Percentiles rank a stretch among this genome's conserved stretches.
Conservation (phyloP, 106 monocot genomes). For the Phalaenopsis aphrodite region DNA sequence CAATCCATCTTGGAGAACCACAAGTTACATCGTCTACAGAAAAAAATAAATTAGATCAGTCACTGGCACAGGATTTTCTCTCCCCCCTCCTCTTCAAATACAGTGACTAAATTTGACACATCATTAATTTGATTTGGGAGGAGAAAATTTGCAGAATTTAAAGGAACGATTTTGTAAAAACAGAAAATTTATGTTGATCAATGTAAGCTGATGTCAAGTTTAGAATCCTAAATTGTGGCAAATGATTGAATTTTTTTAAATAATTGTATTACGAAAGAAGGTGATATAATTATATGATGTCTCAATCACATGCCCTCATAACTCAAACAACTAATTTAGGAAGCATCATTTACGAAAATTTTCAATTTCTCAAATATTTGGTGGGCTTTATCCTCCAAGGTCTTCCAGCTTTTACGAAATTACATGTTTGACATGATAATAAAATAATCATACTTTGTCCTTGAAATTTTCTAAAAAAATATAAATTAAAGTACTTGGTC, state of each 20-base stretch:
- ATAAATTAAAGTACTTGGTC: not conserved
- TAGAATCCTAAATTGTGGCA: too few species aligned
- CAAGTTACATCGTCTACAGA: constrained; percentile 58
- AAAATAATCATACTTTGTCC: not conserved
- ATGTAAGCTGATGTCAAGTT: too few species aligned
- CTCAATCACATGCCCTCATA: too few species aligned
- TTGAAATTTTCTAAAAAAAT: not conserved
- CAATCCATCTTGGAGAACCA: constrained; percentile 82
- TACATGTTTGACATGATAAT: too few species aligned
- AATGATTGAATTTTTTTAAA: too few species aligned
- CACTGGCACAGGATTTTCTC: not conserved
- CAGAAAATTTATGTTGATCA: not conserved
- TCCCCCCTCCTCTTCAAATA: not conserved
- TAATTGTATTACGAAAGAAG: too few species aligned
- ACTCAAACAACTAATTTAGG: too few species aligned
- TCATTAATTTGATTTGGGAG: not conserved
- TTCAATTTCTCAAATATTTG: too few species aligned
- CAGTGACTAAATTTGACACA: not conserved
- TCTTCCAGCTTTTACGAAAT: too few species aligned
- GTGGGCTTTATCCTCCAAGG: too few species aligned
- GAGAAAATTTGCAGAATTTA: not conserved
- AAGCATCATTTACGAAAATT: too few species aligned
- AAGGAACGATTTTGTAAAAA: not conserved
- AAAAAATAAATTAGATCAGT: not conserved
- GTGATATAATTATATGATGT: too few species aligned